A percentile compares a stretch with the other conserved stretches of the same genome.
phyloP scores from a whole-genome alignment of 768 basidiomycete species.

The Suillus bovinus region DNA sequence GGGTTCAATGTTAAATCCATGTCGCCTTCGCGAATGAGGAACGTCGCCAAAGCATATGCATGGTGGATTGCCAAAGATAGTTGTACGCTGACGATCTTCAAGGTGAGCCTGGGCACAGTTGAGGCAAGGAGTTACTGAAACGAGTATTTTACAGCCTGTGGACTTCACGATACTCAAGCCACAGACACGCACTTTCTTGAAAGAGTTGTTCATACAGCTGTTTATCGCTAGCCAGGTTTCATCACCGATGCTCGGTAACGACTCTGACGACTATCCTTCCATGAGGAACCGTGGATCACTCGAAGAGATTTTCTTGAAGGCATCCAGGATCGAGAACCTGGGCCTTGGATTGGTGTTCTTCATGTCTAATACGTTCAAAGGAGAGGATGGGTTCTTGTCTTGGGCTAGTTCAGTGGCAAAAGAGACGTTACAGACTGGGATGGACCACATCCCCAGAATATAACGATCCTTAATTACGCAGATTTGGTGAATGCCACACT shows the following conservation, averaged over 20 bases:
- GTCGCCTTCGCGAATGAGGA: slow-evolving; percentile 57
- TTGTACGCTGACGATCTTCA: slow-evolving; percentile 73
- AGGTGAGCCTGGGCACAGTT: slow-evolving; percentile 49
- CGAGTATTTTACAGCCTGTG: slow-evolving; percentile 58
- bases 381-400: slow-evolving; percentile 48
- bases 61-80: slow-evolving; percentile 94
- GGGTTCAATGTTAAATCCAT: slow-evolving; percentile 50
- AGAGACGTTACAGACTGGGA: slow-evolving; percentile 65
- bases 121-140: not conserved
- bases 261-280: slow-evolving; percentile 37
- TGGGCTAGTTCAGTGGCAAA: slow-evolving; percentile 72
- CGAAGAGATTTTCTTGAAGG: slow-evolving; percentile 81
- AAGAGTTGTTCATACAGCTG: slow-evolving; percentile 64
- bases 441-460: slow-evolving; percentile 50
- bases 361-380: slow-evolving; percentile 47
- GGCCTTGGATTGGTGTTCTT: slow-evolving; percentile 79
- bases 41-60: slow-evolving; percentile 82
- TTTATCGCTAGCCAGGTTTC: slow-evolving; percentile 75
- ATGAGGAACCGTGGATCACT: slow-evolving; percentile 58
- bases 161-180: slow-evolving; percentile 79
- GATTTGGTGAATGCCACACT: slow-evolving; percentile 69
- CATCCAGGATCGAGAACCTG: slow-evolving; percentile 60
- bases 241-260: slow-evolving; percentile 57
- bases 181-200: slow-evolving; percentile 64
- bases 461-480: slow-evolving; percentile 12